Percentiles rank a stretch among this genome's conserved stretches.
These are phyloP conservation scores for Trametes gibbosa DNA, from an alignment of 768 basidiomycete genomes.

Conservation along the genomic window DNA sequence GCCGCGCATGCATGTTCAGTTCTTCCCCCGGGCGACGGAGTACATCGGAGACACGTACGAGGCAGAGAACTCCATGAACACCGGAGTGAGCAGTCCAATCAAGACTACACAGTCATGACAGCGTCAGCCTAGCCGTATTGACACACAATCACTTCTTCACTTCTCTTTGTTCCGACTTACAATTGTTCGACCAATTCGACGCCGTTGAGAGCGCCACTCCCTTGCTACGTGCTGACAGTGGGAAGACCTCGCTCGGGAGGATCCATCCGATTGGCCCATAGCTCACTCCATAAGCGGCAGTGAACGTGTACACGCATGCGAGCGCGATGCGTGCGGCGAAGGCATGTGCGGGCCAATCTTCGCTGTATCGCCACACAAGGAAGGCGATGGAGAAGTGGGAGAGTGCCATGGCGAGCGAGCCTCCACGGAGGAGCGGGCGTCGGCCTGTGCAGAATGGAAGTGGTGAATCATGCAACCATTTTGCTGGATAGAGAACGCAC, in stretches of 20 bases:
- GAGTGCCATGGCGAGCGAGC: conserved; percentile 59
- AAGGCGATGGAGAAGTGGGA: conserved; percentile 66
- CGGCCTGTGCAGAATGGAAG: conserved; percentile 42
- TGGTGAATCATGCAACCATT: neutral
- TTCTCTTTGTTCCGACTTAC: conserved; percentile 21
- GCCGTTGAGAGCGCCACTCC: conserved; percentile 83
- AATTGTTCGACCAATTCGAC: conserved; percentile 86
- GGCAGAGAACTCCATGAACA: conserved; percentile 58
- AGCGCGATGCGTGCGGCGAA: conserved; percentile 70
- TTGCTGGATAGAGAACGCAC: conserved; percentile 25
- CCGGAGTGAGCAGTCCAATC: conserved; percentile 71
- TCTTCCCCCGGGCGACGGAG: neutral
- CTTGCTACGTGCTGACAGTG: conserved; percentile 72
- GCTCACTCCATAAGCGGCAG: conserved; percentile 72
- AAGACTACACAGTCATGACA: conserved; percentile 50
- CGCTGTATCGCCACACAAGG: conserved; percentile 53
- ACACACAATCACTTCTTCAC: neutral
- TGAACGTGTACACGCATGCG: conserved; percentile 71
- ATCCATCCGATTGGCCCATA: conserved; percentile 85
- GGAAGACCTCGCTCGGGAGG: conserved; percentile 80
- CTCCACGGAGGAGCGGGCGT: conserved; percentile 60
- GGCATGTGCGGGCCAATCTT: conserved; percentile 57
- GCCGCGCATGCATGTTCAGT: neutral
- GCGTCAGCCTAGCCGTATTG: neutral
- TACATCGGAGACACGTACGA: conserved; percentile 38